Percentiles rank a stretch among this genome's conserved stretches.
These are phyloP conservation scores for Ceratorhiza oryzae-sativae DNA, from an alignment of 1,284 basidiomycete species.

Conservation along the genomic window DNA sequence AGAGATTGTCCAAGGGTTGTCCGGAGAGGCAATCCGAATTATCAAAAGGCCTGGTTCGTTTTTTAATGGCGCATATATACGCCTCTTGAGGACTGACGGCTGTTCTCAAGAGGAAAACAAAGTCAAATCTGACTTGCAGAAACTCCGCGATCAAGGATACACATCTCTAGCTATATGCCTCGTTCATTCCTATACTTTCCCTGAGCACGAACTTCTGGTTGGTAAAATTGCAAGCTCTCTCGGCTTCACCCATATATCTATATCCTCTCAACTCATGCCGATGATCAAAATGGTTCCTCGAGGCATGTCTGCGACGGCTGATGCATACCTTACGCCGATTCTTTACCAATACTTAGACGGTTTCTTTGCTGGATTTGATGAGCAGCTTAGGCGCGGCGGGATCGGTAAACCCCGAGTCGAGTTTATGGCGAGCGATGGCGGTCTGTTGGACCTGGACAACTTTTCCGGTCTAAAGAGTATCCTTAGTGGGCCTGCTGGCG, in stretches of 20 bases:
- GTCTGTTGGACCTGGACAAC: conserved; percentile 81
- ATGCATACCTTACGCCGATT: conserved; percentile 96
- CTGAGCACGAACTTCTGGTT: conserved; percentile 77
- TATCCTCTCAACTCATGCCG: conserved; percentile 86
- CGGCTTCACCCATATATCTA: conserved; percentile 88
- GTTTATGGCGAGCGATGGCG: conserved; percentile 90
- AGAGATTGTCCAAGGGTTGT: conserved; percentile 80
- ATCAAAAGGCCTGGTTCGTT: conserved; percentile 72
- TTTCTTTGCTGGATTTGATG: conserved; percentile 89
- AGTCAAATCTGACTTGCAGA: conserved; percentile 67
- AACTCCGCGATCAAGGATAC: conserved; percentile 77
- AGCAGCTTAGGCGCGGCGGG: conserved; percentile 60
- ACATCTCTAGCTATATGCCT: conserved; percentile 87
- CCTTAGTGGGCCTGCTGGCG: conserved; percentile 86
- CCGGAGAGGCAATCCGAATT: conserved; percentile 91
- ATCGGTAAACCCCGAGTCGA: conserved; percentile 61
- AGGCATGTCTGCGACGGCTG: conserved; percentile 90
- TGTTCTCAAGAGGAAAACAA: conserved; percentile 58
- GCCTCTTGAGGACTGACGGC: background rate
- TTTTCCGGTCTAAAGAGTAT: conserved; percentile 91
- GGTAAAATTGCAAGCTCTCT: conserved; percentile 76
- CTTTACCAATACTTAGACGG: conserved; percentile 87
- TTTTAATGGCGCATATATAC: background rate
- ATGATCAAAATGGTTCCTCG: conserved; percentile 97
- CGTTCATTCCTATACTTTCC: conserved; percentile 92